phyloP scores from a whole-genome alignment of 495 filamentous ascomycete genomes.

The Copromyces sp. region DNA sequence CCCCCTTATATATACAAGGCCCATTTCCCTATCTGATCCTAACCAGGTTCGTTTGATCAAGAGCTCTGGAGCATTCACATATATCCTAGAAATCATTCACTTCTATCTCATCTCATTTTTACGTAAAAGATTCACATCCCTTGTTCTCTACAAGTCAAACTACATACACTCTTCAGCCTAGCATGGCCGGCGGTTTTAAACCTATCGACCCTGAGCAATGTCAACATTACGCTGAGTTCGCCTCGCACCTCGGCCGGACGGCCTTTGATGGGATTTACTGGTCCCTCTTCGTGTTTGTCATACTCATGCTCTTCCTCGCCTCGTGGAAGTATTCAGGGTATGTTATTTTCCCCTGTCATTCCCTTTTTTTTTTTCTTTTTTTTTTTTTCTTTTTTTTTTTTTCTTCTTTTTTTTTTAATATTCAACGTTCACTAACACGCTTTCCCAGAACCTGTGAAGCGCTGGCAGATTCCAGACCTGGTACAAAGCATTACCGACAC shows the following conservation, averaged over 20 bases:
- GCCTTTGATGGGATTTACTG: conserved; percentile 40
- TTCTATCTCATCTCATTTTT: neutral
- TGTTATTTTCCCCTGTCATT: neutral
- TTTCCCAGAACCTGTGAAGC: neutral
- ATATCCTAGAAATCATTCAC: neutral
- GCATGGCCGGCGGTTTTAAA: conserved; percentile 28
- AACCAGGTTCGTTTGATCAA: neutral
- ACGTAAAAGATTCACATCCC: neutral
- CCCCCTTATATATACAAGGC: neutral
- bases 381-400: no score
- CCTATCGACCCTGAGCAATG: conserved; percentile 25
- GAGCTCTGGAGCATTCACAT: neutral
- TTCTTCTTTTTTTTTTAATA: no score
- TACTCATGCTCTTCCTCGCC: conserved; percentile 28
- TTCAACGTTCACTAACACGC: neutral
- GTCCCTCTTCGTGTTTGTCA: conserved; percentile 31
- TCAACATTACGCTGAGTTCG: conserved; percentile 36
- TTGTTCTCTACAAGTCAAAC: neutral
- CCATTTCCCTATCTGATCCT: neutral
- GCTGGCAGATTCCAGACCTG: neutral
- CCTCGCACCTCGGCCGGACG: conserved; percentile 24
- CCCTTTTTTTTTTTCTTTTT: neutral
- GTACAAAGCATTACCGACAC: conserved; percentile 4
- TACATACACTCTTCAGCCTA: conserved; percentile 1
- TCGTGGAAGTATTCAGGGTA: conserved; percentile 35